These are phyloP conservation scores for Suillus placidus DNA, from an alignment of 768 basidiomycete genomes.

Conservation along the genomic window DNA sequence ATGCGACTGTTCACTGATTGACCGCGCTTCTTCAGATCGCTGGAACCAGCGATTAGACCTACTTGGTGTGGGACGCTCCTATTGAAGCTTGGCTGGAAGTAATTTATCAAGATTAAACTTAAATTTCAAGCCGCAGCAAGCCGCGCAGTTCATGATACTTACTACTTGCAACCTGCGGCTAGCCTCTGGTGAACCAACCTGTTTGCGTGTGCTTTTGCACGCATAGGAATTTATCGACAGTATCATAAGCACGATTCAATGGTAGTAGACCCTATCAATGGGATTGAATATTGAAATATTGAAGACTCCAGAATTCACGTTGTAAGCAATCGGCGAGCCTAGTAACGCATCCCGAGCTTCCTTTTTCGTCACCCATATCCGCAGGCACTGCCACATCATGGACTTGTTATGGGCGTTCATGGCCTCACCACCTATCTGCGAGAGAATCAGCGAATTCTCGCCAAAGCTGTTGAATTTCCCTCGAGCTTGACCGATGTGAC, in stretches of 20 bases:
- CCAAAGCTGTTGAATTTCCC: conserved; percentile 39
- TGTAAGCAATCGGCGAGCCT: background rate
- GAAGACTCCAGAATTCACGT: background rate
- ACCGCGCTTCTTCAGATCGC: background rate
- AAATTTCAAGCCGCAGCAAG: background rate
- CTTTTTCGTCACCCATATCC: conserved; percentile 6
- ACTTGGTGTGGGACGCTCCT: background rate
- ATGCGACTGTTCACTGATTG: background rate
- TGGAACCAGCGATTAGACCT: background rate
- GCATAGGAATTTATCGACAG: background rate
- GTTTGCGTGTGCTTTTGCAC: background rate
- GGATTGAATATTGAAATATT: background rate
- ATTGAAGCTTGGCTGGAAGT: background rate
- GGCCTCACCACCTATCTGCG: conserved; percentile 55
- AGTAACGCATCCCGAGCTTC: background rate
- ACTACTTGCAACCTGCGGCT: background rate
- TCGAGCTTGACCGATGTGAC: conserved; percentile 25
- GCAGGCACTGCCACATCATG: conserved; percentile 1
- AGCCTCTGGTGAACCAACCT: background rate
- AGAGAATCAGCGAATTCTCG: conserved; percentile 45
- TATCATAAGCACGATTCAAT: background rate
- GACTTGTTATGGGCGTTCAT: conserved; percentile 49
- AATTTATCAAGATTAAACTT: background rate
- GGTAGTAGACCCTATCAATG: background rate
- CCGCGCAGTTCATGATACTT: background rate